Evolutionary conservation across 2,329 filamentous ascomycete species (phyloP), one percentile per base, ranked within the genome.

Genomic region (Venturia nashicola): DNA sequence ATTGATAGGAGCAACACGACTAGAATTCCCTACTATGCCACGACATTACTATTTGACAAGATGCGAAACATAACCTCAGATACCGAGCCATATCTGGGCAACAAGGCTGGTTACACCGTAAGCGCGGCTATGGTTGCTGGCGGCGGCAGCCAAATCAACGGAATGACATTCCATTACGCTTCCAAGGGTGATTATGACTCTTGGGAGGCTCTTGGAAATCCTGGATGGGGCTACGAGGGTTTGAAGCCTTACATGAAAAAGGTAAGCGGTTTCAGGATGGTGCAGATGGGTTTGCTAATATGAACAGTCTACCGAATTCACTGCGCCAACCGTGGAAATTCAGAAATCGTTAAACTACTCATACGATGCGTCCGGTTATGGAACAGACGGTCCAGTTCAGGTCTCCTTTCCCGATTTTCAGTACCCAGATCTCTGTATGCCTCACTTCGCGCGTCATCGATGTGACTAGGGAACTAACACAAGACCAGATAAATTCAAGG

Each of bases 181-280:
- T 59, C 55, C 34, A 59, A 59, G 6, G 34, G 32, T 27, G 55
- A 59, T 20, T 42, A 39, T 42, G 46, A 51, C 20, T 27, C 46
- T 27, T 51, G 46, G 46, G 59, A 61, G 23, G 7, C 59, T 23
- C 8, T 61, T 7, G 59, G 59, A 18, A 61, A 61, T 32, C n/a
- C 39, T 34, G 59, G 59, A 14, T 61, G 59, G 59, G 59, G 59
- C 34, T 61, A 32, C 4, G 59, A 61, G 18, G 59, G 42, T 34
- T 18, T 61, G 59, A 51, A 51, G 20, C 46, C 46, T 27, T 51
- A 51, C 12, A 51, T 51, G 46, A 51, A 5, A 5, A 51, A 51
- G 46, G 46, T 51, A 14, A 51, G 46, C 20, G 8, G 5, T 23
- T 51, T 16, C 5, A 27, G 46, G 46, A 23, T 7, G 46, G 46